Base-by-base conservation (phyloP, 2,329 filamentous ascomycete species). In the Cladosporium colombiae region DNA sequence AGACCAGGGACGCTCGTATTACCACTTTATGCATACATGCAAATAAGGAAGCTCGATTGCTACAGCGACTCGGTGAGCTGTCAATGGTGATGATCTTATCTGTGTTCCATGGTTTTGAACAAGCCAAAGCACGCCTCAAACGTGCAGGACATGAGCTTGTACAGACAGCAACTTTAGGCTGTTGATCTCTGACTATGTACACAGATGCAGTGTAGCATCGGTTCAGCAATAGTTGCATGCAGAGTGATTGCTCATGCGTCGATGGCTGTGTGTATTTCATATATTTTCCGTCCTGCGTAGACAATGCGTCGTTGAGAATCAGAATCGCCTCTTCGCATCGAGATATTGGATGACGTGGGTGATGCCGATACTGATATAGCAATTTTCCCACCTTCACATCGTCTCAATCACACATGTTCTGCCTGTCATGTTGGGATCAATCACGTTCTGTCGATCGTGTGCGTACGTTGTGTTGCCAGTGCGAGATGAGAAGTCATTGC, bases 81-180 rank as follows among this genome's bases (percentile, higher is more conserved):
- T 59, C 25, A 46, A 40, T 16, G 23, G 16, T 18, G 56, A 46
- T 25, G 56, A 59, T 25, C 14, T 29, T 16, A 27, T 62, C 27
- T 23, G 44, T 14, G 10, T 52, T 27, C 59, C 21, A 13, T 53
- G 44, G 59, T 55, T 35, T 18, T 18, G 5, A 40, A 16, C 4
- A 56, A 63, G 61, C 35, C 61, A 63, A 63, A 55, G 33, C 8
- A 56, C 35, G 61, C 61, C 61, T 63, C 50, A 31, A 53, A 35
- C 33, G 56, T 56, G 55, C 61, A 55, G n/a, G 33, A 55, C 60
- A n/a, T 16, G 61, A 63, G 61, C 61, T 63, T 63, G 37, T 56
- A n/a, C 21, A 35, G 61, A 35, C 21, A 35, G 44, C 44, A 52
- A 31, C 46, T 37, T 40, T 62, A 35, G 44, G 18, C 40, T 21